phyloP scores from a whole-genome alignment of 2,329 filamentous ascomycete species.

The Trichophaea hybrida region DNA sequence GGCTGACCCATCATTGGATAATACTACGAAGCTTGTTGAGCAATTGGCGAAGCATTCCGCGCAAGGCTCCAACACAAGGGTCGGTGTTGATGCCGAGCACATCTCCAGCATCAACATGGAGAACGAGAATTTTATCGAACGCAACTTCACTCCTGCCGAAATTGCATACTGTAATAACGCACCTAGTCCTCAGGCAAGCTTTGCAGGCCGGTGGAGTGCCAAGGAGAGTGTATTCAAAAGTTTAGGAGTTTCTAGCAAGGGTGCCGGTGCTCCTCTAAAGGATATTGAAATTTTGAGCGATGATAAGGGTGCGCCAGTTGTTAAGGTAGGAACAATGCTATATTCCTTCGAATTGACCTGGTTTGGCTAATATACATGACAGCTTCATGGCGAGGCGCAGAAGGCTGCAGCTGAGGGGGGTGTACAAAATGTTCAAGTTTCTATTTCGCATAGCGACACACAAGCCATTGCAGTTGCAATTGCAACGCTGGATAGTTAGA shows the following conservation, averaged over 20 bases:
- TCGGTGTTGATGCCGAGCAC: constrained; percentile 89
- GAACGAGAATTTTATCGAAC: constrained; percentile 84
- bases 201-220: constrained; percentile 88
- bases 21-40: constrained; percentile 62
- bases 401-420: constrained; percentile 71
- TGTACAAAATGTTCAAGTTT: constrained; percentile 77
- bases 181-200: constrained; percentile 70
- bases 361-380: constrained; percentile 19
- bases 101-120: constrained; percentile 77
- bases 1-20: constrained; percentile 42
- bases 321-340: constrained; percentile 51
- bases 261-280: constrained; percentile 75
- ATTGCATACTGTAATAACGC: constrained; percentile 74
- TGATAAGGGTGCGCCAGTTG: constrained; percentile 66
- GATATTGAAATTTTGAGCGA: constrained; percentile 87
- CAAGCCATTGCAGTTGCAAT: constrained; percentile 84
- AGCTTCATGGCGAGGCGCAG: constrained; percentile 79
- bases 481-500: background rate
- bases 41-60: constrained; percentile 54
- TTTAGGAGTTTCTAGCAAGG: constrained; percentile 70
- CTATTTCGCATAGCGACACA: constrained; percentile 86
- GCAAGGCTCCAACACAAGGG: constrained; percentile 49
- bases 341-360: constrained; percentile 17
- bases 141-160: constrained; percentile 81
- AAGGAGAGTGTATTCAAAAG: constrained; percentile 99